Conservation (phyloP, 164 flowering plant genomes). For the Chloranthus sessilifolius region DNA sequence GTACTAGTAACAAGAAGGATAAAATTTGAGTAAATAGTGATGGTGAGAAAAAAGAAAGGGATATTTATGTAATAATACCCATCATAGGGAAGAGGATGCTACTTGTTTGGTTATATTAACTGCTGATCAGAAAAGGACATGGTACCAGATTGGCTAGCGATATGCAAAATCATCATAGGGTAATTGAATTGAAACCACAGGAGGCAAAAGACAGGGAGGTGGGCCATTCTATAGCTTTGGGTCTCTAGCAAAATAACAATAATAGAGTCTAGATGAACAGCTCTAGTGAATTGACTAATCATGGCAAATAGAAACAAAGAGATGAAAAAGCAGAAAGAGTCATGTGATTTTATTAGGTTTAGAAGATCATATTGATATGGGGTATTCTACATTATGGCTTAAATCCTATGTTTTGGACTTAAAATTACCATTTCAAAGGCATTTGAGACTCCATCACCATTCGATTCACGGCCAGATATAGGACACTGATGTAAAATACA, state of each 20-base stretch:
- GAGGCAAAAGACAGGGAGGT: constrained; percentile 35
- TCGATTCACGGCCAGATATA: too few relatives aligned
- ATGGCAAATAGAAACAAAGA: neutral
- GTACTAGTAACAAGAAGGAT: neutral
- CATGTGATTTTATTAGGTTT: neutral
- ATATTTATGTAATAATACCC: constrained; percentile 6
- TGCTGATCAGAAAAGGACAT: constrained; percentile 28
- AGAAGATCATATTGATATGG: too few relatives aligned
- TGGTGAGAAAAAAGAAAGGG: constrained; percentile 12
- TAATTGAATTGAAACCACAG: constrained; percentile 42
- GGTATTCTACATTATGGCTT: too few relatives aligned
- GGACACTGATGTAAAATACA: too few relatives aligned
- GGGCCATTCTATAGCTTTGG: constrained; percentile 29
- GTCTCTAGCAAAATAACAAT: constrained; percentile 8
- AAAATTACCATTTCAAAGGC: too few relatives aligned
- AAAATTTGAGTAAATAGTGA: constrained; percentile 3
- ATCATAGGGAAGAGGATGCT: constrained; percentile 6
- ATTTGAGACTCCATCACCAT: too few relatives aligned
- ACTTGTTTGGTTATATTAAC: constrained; percentile 22
- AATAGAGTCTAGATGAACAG: constrained; percentile 8
- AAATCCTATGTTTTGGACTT: too few relatives aligned
- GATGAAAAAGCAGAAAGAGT: neutral
- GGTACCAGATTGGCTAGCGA: constrained; percentile 39
- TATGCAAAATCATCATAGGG: constrained; percentile 52
- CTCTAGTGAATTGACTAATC: constrained; percentile 14